A percentile compares a stretch with the other conserved stretches of the same genome.
Conservation (phyloP, 192 early-diverging fungal genomes). For the Fimicolochytrium jonesii region DNA sequence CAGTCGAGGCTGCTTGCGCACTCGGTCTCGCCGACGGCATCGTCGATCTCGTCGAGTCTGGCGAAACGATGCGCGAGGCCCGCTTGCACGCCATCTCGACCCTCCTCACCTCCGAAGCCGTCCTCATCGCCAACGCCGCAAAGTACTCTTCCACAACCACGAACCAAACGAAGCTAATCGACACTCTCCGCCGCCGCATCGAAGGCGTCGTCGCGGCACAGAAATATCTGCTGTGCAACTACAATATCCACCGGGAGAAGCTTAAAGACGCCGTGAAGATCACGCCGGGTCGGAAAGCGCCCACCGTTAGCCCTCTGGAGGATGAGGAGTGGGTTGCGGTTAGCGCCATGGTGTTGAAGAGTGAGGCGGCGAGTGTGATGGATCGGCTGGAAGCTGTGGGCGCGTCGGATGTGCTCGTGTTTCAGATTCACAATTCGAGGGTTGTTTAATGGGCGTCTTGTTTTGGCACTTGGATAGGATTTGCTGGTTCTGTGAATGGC, state of each 20-base stretch:
- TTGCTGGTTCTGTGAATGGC: too few relatives aligned
- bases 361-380: conserved; percentile 79
- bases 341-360: conserved; percentile 82
- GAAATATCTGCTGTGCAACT: conserved; percentile 83
- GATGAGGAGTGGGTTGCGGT: conserved; percentile 87
- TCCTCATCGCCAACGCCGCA: conserved; percentile 75
- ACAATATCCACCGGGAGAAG: conserved; percentile 73
- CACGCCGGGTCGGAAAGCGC: conserved; percentile 90
- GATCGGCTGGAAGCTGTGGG: conserved; percentile 80
- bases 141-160: conserved; percentile 61
- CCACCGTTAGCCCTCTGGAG: conserved; percentile 83
- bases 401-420: conserved; percentile 86
- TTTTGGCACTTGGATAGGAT: too few relatives aligned
- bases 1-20: conserved; percentile 94
- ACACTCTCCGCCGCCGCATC: conserved; percentile 77
- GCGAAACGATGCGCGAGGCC: conserved; percentile 99
- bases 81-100: conserved; percentile 89
- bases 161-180: conserved; percentile 77
- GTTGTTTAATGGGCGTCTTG: too few relatives aligned
- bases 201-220: conserved; percentile 87
- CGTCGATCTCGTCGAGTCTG: conserved; percentile 76
- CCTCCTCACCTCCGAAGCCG: conserved; percentile 78
- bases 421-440: conserved; percentile 35
- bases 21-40: conserved; percentile 96
- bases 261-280: conserved; percentile 66